Evolutionary conservation across 352 stramenopile species (phyloP).

Genomic region (Pythium biforme): DNA sequence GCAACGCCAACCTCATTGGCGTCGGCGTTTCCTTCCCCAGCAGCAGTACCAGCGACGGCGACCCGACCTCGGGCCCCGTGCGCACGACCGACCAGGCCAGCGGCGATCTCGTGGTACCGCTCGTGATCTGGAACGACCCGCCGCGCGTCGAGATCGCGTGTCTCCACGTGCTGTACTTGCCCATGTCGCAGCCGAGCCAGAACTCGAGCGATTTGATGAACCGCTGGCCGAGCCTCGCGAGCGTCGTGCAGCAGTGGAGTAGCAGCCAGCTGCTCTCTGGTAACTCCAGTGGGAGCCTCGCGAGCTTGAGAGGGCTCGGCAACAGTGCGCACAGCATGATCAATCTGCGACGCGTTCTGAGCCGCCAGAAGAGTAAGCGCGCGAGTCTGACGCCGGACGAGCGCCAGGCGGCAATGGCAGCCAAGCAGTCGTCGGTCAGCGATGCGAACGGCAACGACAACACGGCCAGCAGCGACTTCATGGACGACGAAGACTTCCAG

Average conservation of each 20-base stretch:
- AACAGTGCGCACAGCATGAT: conserved; percentile 29
- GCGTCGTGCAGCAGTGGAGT: conserved; percentile 33
- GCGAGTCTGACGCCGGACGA: conserved; percentile 19
- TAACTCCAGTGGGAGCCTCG: conserved; percentile 2
- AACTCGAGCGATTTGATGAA: conserved; percentile 47
- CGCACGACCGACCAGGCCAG: conserved; percentile 26
- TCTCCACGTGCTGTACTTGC: conserved; percentile 67
- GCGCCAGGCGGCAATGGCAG: conserved; percentile 1
- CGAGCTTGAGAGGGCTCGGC: conserved; percentile 7
- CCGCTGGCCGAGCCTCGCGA: conserved; percentile 32
- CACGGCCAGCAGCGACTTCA: conserved; percentile 6
- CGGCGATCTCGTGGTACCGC: conserved; percentile 55
- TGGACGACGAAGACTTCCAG: conserved; percentile 34
- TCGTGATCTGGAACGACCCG: conserved; percentile 69
- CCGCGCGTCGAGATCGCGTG: conserved; percentile 51
- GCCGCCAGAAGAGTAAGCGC: conserved; percentile 25
- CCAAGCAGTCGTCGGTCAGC: not conserved
- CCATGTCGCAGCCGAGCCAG: conserved; percentile 61
- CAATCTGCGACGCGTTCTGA: conserved; percentile 30
- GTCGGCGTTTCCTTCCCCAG: not conserved
- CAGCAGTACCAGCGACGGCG: not conserved
- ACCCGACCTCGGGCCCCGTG: conserved; percentile 6
- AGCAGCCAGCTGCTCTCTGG: conserved; percentile 20
- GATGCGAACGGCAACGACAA: not conserved
- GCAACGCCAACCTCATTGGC: not conserved